Conservation (phyloP, 305 asterid species). For the Rubia tinctorum region DNA sequence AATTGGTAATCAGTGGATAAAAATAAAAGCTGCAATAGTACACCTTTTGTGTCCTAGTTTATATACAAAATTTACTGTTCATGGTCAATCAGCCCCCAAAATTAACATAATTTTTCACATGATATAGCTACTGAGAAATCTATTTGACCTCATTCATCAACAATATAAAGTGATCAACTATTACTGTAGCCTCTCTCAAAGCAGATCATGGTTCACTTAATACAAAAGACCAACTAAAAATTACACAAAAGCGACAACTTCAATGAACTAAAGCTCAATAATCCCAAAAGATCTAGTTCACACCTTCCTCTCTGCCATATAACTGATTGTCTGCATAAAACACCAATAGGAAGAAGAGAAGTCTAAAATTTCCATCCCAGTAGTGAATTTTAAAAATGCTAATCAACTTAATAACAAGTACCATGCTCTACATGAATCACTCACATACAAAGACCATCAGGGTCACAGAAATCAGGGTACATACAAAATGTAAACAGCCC, state of each 20-base stretch:
- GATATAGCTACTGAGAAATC: background rate
- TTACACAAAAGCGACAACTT: background rate
- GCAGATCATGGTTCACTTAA: background rate
- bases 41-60: too few relatives aligned
- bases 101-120: too few relatives aligned
- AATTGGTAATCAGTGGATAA: too few relatives aligned
- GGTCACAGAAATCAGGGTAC: background rate
- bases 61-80: too few relatives aligned
- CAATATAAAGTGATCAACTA: background rate
- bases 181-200: background rate
- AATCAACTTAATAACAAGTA: background rate
- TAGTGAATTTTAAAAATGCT: background rate
- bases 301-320: slow-evolving; percentile 97
- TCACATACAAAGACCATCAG: background rate
- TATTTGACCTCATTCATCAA: slow-evolving; percentile 2
- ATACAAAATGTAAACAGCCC: background rate
- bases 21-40: too few relatives aligned
- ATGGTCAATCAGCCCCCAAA: too few relatives aligned
- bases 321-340: slow-evolving; percentile 77
- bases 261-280: too few relatives aligned
- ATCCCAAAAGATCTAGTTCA: slow-evolving; percentile 94
- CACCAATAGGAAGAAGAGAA: slow-evolving; percentile 4
- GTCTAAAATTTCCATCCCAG: background rate
- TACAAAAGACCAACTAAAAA: background rate
- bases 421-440: slow-evolving; percentile 5